Evolutionary conservation across 2,329 filamentous ascomycete genomes (phyloP).

Genomic region (Sporothrix sp.): DNA sequence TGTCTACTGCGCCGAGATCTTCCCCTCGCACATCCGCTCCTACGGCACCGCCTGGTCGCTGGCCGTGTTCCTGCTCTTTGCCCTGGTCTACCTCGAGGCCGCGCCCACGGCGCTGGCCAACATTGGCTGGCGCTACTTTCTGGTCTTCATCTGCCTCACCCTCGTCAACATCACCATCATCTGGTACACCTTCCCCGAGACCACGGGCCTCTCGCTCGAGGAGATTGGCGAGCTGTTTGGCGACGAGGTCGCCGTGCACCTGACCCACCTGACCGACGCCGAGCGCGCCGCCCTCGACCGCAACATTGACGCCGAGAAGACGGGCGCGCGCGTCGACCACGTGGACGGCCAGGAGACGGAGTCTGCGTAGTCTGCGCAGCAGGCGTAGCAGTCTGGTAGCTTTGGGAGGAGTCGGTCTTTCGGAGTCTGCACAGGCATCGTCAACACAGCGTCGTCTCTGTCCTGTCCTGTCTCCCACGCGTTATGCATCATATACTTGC

Average conservation of each 20-base stretch:
- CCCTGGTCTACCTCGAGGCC: background rate
- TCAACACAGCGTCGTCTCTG: too few relatives aligned
- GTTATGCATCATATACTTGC: too few relatives aligned
- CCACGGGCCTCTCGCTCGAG: conserved; percentile 4
- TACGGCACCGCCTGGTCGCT: conserved; percentile 8
- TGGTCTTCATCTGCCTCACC: conserved; percentile 4
- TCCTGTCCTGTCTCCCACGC: too few relatives aligned
- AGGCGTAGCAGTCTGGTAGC: too few relatives aligned
- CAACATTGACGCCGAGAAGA: conserved; percentile 5
- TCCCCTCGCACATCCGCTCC: conserved; percentile 9
- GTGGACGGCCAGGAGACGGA: background rate
- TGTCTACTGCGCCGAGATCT: conserved; percentile 11
- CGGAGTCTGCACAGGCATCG: too few relatives aligned
- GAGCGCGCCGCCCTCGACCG: background rate
- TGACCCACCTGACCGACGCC: background rate
- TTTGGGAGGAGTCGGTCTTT: too few relatives aligned
- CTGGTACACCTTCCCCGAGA: conserved; percentile 6
- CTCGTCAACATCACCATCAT: background rate
- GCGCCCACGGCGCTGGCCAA: background rate
- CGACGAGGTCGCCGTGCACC: conserved; percentile 3
- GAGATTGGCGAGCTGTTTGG: conserved; percentile 10
- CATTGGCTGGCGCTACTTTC: conserved; percentile 7
- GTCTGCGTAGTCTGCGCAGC: background rate
- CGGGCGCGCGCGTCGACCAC: background rate
- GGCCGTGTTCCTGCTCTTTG: background rate